Base-by-base conservation (phyloP, 371 early-diverging fungal species). In the Saksenaea oblongispora region DNA sequence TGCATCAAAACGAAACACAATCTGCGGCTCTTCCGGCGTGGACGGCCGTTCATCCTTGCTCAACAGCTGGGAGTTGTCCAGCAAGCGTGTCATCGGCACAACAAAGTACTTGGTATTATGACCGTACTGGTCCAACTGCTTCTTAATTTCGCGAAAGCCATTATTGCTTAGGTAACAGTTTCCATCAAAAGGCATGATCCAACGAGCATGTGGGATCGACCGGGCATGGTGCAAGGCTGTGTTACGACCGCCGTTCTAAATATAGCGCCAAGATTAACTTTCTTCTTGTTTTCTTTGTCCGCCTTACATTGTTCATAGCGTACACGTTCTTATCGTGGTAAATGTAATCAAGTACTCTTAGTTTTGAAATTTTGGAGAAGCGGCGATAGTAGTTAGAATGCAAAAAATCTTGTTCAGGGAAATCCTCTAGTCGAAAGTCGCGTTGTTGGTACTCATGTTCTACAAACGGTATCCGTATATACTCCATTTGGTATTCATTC, bases 101-200 rank as follows among this genome's bases (percentile, higher is more conserved):
- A 88, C 73, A 68, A 85, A 83, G 58, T 88, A 87, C 51, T 85
- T 82, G 35, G 73, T 74, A 1, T 74, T 64, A 3, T 81, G 69
- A 17, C 84, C 85, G 59, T 80, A 67, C 34, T 64, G 56, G 17
- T 71, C 73, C 11, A 84, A 64, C n/a, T 81, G 78, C 15, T 69
- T 62, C 51, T 67, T 72, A 34, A 88, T 87, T 41, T 87, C 86
- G 15, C 56, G 60, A 62, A 82, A 85, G 1, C 79, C 85, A 27
- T 79, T 78, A 28, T 67, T 60, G 51, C 87, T 85, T 39, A 88
- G 51, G 61, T 83, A 88, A 44, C 83, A 84, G 59, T 88, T 88
- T 2, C 88, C 88, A 58, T 88, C 88, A 65, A 87, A 87, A 26
- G 86, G 83, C 70, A 88, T 73, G 54, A 85, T 83, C 87, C 87